Evolutionary conservation across 2,329 filamentous ascomycete genomes (phyloP).

Genomic region (Ascochyta lentis): DNA sequence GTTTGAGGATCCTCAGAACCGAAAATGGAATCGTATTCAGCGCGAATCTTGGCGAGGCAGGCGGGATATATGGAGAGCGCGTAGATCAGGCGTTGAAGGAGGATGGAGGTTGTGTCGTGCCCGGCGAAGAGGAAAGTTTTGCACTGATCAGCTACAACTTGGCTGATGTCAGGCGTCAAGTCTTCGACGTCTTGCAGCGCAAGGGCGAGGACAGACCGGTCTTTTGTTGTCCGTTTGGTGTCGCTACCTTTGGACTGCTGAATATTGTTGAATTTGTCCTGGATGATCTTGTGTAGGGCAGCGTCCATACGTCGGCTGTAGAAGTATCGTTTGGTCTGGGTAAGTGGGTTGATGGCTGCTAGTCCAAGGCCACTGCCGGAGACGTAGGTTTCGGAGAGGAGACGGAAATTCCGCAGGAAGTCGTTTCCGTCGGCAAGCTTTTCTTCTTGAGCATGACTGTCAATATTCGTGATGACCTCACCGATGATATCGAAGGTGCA

Average conservation of each 20-base stretch:
- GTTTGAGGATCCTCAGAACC: slow-evolving; percentile 52
- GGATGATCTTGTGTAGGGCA: slow-evolving; percentile 37
- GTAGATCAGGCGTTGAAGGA: slow-evolving; percentile 43
- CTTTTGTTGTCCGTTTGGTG: slow-evolving; percentile 26
- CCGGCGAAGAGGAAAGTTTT: slow-evolving; percentile 57
- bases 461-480: slow-evolving; percentile 37
- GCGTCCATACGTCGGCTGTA: slow-evolving; percentile 32
- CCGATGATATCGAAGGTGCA: slow-evolving; percentile 48
- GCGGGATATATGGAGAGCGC: slow-evolving; percentile 40
- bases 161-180: slow-evolving; percentile 47
- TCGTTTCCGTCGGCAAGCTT: slow-evolving; percentile 22
- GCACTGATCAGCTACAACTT: slow-evolving; percentile 48
- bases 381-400: slow-evolving; percentile 28
- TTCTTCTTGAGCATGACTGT: slow-evolving; percentile 39
- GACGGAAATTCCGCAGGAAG: slow-evolving; percentile 35
- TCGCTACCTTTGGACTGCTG: slow-evolving; percentile 25
- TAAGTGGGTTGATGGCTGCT: slow-evolving; percentile 30
- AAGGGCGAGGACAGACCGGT: slow-evolving; percentile 46
- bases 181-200: slow-evolving; percentile 35
- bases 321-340: slow-evolving; percentile 26
- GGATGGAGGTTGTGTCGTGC: slow-evolving; percentile 54
- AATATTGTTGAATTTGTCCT: slow-evolving; percentile 34
- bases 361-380: slow-evolving; percentile 30
- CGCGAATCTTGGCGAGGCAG: slow-evolving; percentile 44
- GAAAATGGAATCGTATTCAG: slow-evolving; percentile 62